Base-by-base conservation (phyloP, 2,329 filamentous ascomycete genomes). In the Zymoseptoria passerinii region DNA sequence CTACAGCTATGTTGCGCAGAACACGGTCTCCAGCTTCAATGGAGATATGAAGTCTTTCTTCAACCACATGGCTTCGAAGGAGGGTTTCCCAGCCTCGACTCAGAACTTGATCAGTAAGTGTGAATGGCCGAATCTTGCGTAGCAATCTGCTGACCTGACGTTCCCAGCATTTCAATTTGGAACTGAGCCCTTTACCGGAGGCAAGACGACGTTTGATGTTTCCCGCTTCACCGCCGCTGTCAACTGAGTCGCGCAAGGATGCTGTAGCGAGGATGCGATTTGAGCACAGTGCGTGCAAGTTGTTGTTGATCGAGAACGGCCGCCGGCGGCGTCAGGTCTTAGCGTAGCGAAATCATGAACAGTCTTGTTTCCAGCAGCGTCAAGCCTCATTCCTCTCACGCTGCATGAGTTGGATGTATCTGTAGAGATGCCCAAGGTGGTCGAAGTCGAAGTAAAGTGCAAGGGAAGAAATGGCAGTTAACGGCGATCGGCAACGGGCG, bases 1-100 rank as follows among this genome's bases (percentile, higher is more conserved):
- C 9, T 87, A 79, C 73, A 83, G 80, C 65, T 88, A 84, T 61
- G 80, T 84, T 6, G 79, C 80, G 0, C 59, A 63, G 19, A 58
- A 55, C 53, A 70, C 78, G 40, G 72, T 80, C n/a, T 76, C 73
- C 20, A 77, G 63, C 70, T 87, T 83, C 72, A 76, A 73, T 48
- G 83, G 78, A 28, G 82, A 88, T 68, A 66, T 86, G 62, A 76
- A 76, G 64, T 72, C 76, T 6, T 87, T 87, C 72, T 73, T 83
- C 62, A 76, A 73, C 7, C 85, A 86, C 68, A 73, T 87, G 23
- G 75, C 74, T 23, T 61, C 64, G 28, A 77, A 73, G 65, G 74
- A 84, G 64, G 77, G 77, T 1, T 72, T 81, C 52, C 40, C 54
- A 4, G 68, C 70, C 51, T 77, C 66, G 64, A 53, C 6, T 9